Base-by-base conservation (phyloP, 345 rosid genomes). In the Melaleuca quinquenervia region DNA sequence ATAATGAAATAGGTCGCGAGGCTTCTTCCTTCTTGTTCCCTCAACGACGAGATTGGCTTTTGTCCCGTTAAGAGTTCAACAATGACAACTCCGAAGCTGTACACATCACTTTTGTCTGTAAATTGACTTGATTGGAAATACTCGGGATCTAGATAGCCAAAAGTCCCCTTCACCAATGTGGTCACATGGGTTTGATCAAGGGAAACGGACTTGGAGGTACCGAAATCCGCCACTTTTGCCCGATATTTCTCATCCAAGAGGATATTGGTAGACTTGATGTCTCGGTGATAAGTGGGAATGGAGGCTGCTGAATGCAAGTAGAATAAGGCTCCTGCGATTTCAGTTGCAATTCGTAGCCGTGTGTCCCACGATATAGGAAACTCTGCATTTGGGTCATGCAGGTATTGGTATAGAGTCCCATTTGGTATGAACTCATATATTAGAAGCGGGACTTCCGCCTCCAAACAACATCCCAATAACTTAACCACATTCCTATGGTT, bases 261-360 rank as follows among this genome's bases (percentile, higher is more conserved):
- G 20, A 52, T 52, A 5, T 52, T 58, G 45, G 50, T 84, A 41
- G 6, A 87, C 89, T 85, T 20, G 85, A 15, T 54, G 54, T 82
- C 84, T 14, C 84, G 84, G 52, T 82, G 84, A 58, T 51, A 82
- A 50, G 52, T 82, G 7, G 85, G 87, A 27, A 83, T 64, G 4
- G 82, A 82, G n/a, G 87, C 82, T 50, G 87, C 82, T 27, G 85
- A 82, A 51, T 86, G 87, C 85, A 86, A 11, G 48, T 78, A 85
- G 26, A 41, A 85, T 5, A 82, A n/a, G 18, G 87, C 84, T 41
- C 74, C 2, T 41, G 88, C 36, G 6, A 83, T 82, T 52, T 83
- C 83, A 14, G 21, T 6, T 3, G 88, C 85, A 5, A 86, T 83
- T 0, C 41, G 74, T 55, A 83, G 51, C 15, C 84, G 74, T 29